Percentiles rank a stretch among this genome's conserved stretches.
phyloP scores from a whole-genome alignment of 1,139 yeast species.

The Pneumocystis murina region DNA sequence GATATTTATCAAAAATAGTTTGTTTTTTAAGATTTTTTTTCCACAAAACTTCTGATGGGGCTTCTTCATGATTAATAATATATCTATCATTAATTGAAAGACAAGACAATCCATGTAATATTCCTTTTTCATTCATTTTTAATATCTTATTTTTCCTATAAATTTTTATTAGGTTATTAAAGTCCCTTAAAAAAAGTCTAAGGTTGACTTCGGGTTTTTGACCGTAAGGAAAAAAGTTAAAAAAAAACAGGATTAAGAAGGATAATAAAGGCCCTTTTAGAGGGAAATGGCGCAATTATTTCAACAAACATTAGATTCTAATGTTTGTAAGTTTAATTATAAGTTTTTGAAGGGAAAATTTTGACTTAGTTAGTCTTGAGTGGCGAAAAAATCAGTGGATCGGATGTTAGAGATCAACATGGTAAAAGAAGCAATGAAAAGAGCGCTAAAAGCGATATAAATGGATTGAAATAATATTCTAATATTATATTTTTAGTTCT shows the following conservation, averaged over 20 bases:
- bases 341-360: neutral
- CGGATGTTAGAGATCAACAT: conserved; percentile 90
- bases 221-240: neutral
- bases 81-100: neutral
- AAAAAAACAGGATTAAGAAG: neutral
- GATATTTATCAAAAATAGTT: neutral
- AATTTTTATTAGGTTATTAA: neutral
- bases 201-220: too few species aligned
- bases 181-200: too few species aligned
- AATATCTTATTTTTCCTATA: neutral
- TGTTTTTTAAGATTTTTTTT: neutral
- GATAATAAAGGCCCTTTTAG: neutral
- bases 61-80: neutral
- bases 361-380: conserved; percentile 42
- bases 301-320: conserved; percentile 3
- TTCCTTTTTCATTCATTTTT: neutral
- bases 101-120: neutral
- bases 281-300: neutral
- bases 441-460: neutral
- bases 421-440: conserved; percentile 23
- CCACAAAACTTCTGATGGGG: neutral
- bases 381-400: conserved; percentile 92
- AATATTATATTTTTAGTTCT: conserved; percentile 29
- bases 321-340: conserved; percentile 1
- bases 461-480: neutral